phyloP scores from a whole-genome alignment of 1,284 basidiomycete genomes.

The Heliocybe sulcata region DNA sequence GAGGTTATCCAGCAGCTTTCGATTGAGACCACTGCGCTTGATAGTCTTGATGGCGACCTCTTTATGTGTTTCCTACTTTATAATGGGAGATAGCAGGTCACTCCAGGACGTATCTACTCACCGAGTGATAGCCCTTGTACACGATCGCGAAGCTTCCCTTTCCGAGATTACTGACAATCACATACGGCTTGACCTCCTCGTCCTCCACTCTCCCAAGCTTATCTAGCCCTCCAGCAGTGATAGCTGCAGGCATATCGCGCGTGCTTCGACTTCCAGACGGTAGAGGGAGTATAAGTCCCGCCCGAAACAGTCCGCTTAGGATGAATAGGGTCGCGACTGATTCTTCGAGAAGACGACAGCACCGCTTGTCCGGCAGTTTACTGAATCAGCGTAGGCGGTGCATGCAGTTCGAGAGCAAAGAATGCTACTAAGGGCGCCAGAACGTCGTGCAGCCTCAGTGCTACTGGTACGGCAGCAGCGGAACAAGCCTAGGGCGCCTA shows the following conservation, averaged over 20 bases:
- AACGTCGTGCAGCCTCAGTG: too few species aligned
- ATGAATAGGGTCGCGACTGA: too few species aligned
- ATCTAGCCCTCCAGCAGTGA: neutral
- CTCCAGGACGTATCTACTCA: conserved; percentile 18
- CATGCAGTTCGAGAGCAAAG: too few species aligned
- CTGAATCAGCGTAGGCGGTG: too few species aligned
- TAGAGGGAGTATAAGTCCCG: too few species aligned
- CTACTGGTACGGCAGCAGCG: too few species aligned
- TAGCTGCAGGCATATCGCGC: neutral
- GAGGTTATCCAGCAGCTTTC: conserved; percentile 94
- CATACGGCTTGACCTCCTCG: conserved; percentile 65
- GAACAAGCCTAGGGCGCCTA: too few species aligned
- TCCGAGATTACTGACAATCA: conserved; percentile 67
- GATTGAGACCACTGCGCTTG: conserved; percentile 79
- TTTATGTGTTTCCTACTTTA: conserved; percentile 40
- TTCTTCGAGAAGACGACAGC: too few species aligned
- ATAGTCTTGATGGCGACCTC: conserved; percentile 96
- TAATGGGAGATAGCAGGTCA: neutral
- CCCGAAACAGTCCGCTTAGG: too few species aligned
- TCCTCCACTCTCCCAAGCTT: conserved; percentile 33
- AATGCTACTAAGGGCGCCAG: too few species aligned
- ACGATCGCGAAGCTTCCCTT: conserved; percentile 96
- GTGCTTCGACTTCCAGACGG: too few species aligned
- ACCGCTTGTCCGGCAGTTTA: too few species aligned
- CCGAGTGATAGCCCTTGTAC: conserved; percentile 88